These are phyloP conservation scores for Clonostachys byssicola DNA, from an alignment of 2,329 filamentous ascomycete species.

Conservation along the genomic window DNA sequence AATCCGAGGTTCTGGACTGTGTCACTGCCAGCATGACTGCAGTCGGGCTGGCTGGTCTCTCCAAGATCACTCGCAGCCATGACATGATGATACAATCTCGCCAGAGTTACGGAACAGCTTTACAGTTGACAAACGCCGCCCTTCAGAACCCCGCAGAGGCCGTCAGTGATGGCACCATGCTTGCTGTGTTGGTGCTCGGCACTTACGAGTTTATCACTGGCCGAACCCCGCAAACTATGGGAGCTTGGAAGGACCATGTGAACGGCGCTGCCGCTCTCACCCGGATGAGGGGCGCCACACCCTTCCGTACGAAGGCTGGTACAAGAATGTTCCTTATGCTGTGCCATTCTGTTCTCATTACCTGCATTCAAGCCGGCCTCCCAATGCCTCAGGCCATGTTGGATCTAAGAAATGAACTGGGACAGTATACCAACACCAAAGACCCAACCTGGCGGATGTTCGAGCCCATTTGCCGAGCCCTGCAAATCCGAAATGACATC, in stretches of 20 bases:
- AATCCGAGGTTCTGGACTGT: slow-evolving; percentile 22
- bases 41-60: slow-evolving; percentile 47
- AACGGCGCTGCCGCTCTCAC: slow-evolving; percentile 47
- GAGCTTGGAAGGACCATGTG: slow-evolving; percentile 49
- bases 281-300: slow-evolving; percentile 39
- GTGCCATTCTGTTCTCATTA: slow-evolving; percentile 44
- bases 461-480: slow-evolving; percentile 35
- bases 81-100: slow-evolving; percentile 41
- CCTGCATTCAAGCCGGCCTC: slow-evolving; percentile 43
- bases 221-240: slow-evolving; percentile 36
- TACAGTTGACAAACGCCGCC: slow-evolving; percentile 44
- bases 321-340: slow-evolving; percentile 50
- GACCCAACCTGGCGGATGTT: slow-evolving; percentile 37
- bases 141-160: slow-evolving; percentile 37
- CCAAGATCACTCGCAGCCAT: slow-evolving; percentile 35
- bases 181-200: slow-evolving; percentile 46
- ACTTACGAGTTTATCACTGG: slow-evolving; percentile 51
- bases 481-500: slow-evolving; percentile 43
- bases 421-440: slow-evolving; percentile 22
- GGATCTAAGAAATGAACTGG: slow-evolving; percentile 38
- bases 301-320: slow-evolving; percentile 39
- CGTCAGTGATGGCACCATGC: slow-evolving; percentile 46
- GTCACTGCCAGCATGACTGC: slow-evolving; percentile 49
- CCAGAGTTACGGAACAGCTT: slow-evolving; percentile 45
- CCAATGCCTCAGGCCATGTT: slow-evolving; percentile 43